phyloP scores from a whole-genome alignment of 345 rosid genomes.

The Durio zibethinus region DNA sequence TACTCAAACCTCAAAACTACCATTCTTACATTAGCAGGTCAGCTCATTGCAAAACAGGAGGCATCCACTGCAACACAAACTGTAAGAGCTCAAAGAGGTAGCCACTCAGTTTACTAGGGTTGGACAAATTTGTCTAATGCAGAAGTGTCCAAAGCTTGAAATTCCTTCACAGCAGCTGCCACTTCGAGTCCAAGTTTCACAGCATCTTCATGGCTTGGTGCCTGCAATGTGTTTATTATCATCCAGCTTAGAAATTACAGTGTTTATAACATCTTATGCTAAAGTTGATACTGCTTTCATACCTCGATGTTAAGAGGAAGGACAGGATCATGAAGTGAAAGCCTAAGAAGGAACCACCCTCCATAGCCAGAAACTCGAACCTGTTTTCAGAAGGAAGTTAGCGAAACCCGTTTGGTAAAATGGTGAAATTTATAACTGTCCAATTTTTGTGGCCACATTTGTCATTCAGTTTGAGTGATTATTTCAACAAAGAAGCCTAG shows the following conservation, averaged over 20 bases:
- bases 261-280: not conserved
- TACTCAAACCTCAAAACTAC: not conserved
- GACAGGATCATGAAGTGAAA: constrained; percentile 96
- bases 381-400: constrained; percentile 30
- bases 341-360: constrained; percentile 99
- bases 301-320: constrained; percentile 99
- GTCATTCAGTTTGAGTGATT: not conserved
- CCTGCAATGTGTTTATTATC: constrained; percentile 33
- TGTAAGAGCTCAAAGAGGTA: not conserved
- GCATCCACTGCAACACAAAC: not conserved
- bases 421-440: not conserved
- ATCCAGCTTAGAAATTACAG: not conserved
- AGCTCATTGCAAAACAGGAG: not conserved
- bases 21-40: not conserved
- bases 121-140: constrained; percentile 63
- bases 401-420: not conserved
- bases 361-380: constrained; percentile 86
- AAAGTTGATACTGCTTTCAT: constrained; percentile 5
- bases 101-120: constrained; percentile 11
- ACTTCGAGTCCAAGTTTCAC: constrained; percentile 70
- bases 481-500: not conserved
- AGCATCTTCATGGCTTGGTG: constrained; percentile 71
- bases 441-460: not conserved
- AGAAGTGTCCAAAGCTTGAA: constrained; percentile 75
- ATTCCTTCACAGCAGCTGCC: constrained; percentile 61